Evolutionary conservation across 768 basidiomycete genomes (phyloP), one percentile per base, ranked within the genome.

Genomic region (Rhizopogon vesiculosus): DNA sequence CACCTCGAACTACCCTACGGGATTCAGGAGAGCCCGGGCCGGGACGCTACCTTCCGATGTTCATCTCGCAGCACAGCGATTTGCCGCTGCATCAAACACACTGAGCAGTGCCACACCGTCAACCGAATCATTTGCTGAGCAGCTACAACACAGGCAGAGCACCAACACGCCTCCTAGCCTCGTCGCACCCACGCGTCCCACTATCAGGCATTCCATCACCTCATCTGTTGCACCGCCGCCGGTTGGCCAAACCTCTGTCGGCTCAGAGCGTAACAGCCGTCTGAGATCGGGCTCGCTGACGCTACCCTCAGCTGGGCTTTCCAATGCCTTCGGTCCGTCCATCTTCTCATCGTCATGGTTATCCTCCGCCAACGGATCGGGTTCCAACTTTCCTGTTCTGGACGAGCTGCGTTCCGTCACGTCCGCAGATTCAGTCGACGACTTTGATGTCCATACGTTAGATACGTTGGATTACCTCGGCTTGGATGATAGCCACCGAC

Each of bases 391-490:
- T 60, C 77, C 84, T 38, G 78, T 83, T 61, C 75, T 91, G 64
- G 91, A 93, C 56, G 92, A 93, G 69, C 71, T 91, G 63, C 87
- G 88, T 59, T 90, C 90, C 45, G 85, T 87, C 44, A 82, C 84
- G 29, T 91, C 90, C 43, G 83, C 83, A 59, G 89, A 91, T 67
- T 87, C 87, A 18, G 77, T 82, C 22, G 95, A 97, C 53, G 89
- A 93, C 49, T 91, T 92, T 69, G 90, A 93, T 63, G 90, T 94
- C 44, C 92, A 93, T 66, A 98, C 96, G 28, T 82, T 98, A 57
- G 95, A 97, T 71, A 98, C 96, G 28, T 82, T 98, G 58, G 95
- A 97, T 71, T 98, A 98, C 71, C 89, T 98, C 49, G 96, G 96
- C 43, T 79, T 98, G 63, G 96, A 94, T 63, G 95, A 93, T 59